phyloP scores from a whole-genome alignment of 345 rosid genomes.

The Pistacia atlantica region DNA sequence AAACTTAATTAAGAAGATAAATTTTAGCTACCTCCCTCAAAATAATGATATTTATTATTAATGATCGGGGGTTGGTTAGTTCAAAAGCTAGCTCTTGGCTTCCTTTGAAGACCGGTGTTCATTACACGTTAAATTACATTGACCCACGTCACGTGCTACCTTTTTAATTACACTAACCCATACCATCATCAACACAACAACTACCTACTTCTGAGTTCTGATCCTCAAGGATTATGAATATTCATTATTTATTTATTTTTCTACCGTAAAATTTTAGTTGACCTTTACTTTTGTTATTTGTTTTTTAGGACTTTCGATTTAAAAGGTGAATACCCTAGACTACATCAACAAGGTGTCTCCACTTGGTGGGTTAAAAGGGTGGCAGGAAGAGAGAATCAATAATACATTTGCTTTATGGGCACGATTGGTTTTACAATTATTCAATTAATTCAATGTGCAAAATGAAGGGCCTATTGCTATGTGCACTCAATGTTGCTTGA shows the following conservation, averaged over 20 bases:
- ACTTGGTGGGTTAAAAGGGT: background rate
- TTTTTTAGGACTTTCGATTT: background rate
- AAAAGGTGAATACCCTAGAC: background rate
- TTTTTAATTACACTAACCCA: too few relatives aligned
- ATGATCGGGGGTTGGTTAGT: constrained; percentile 21
- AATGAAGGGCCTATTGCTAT: constrained; percentile 1
- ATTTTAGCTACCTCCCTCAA: constrained; percentile 6
- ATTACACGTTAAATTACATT: background rate
- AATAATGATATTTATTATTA: constrained; percentile 3
- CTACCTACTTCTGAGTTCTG: too few relatives aligned
- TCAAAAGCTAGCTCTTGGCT: constrained; percentile 1
- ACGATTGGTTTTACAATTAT: background rate
- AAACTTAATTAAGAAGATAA: constrained; percentile 9
- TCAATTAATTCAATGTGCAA: background rate
- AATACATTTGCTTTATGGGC: background rate
- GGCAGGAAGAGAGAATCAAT: too few relatives aligned
- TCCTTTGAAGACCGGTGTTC: constrained; percentile 18
- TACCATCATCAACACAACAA: too few relatives aligned
- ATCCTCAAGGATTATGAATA: too few relatives aligned
- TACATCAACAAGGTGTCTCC: background rate
- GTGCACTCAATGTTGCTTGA: background rate
- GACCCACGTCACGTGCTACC: background rate
- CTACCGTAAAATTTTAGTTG: too few relatives aligned
- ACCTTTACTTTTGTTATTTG: too few relatives aligned
- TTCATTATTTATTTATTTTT: too few relatives aligned